A percentile compares a stretch with the other conserved stretches of the same genome.
These are phyloP conservation scores for Candida fluviatilis DNA, from an alignment of 805 yeast genomes.

Conservation along the genomic window DNA sequence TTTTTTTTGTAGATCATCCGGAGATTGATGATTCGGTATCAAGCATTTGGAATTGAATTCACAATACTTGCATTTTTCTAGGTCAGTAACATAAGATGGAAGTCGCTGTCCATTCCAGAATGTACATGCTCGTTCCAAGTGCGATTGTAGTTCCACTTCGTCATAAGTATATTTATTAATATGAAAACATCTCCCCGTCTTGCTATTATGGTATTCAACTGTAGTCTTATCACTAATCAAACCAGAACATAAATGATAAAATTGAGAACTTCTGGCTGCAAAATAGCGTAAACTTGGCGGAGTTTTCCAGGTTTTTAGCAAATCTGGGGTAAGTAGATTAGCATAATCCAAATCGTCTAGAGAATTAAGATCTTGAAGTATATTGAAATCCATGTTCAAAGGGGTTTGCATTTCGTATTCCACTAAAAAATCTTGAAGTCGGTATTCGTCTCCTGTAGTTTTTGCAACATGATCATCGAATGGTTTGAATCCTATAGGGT, in stretches of 20 bases:
- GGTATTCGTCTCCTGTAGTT: neutral
- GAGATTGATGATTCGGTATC: constrained; percentile 15
- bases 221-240: constrained; percentile 37
- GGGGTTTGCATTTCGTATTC: too few relatives aligned
- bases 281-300: constrained; percentile 57
- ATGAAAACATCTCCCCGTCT: constrained; percentile 32
- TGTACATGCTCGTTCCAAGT: constrained; percentile 30
- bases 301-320: constrained; percentile 43
- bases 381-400: constrained; percentile 5
- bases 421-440: neutral
- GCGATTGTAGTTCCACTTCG: constrained; percentile 19
- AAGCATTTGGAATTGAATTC: constrained; percentile 37
- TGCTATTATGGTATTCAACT: constrained; percentile 48
- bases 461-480: constrained; percentile 27
- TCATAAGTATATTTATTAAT: constrained; percentile 38
- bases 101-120: constrained; percentile 59
- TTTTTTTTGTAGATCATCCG: neutral
- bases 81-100: constrained; percentile 42
- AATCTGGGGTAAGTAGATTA: constrained; percentile 16
- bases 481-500: constrained; percentile 34
- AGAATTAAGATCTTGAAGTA: constrained; percentile 10
- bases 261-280: constrained; percentile 51
- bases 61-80: constrained; percentile 50
- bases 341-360: constrained; percentile 16
- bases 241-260: constrained; percentile 31